Percentiles rank a stretch among this genome's conserved stretches.
phyloP scores from a whole-genome alignment of 192 early-diverging fungal genomes.

The Podochytrium sp. region DNA sequence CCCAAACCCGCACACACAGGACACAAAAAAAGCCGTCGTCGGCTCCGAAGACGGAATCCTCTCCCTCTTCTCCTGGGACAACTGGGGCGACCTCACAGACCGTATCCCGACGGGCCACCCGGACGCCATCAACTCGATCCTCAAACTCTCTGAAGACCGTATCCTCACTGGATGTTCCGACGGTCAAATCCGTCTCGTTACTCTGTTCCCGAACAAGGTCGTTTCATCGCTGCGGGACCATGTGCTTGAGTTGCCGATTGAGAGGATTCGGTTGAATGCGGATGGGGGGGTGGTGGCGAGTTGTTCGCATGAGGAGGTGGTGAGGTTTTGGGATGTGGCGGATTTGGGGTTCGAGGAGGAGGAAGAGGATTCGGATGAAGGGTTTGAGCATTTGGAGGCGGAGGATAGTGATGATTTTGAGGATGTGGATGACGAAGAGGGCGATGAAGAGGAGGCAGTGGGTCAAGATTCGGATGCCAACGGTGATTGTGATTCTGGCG shows the following conservation, averaged over 20 bases:
- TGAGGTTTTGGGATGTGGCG: conserved; percentile 82
- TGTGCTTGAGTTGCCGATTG: conserved; percentile 82
- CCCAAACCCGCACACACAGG: too few species aligned
- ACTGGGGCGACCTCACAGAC: conserved; percentile 94
- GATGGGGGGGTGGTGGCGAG: conserved; percentile 79
- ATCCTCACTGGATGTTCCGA: conserved; percentile 91
- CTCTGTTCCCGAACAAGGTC: conserved; percentile 89
- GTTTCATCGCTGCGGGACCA: conserved; percentile 90
- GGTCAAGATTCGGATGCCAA: conserved; percentile 12
- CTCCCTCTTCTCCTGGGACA: conserved; percentile 84
- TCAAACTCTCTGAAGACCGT: conserved; percentile 80
- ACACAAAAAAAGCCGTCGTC: conserved; percentile 82
- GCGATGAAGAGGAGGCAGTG: background rate
- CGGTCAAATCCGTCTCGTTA: conserved; percentile 83
- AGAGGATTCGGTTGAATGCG: conserved; percentile 72
- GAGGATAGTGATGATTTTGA: conserved; percentile 74
- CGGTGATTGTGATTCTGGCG: conserved; percentile 23
- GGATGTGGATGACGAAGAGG: conserved; percentile 2
- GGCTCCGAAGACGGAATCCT: conserved; percentile 90
- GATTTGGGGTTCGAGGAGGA: conserved; percentile 53
- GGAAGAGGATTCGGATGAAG: conserved; percentile 65
- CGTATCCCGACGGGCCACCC: conserved; percentile 93
- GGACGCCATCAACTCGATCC: conserved; percentile 83
- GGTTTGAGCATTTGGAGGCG: conserved; percentile 56
- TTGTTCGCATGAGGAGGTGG: conserved; percentile 82